Conservation (phyloP, 2,329 filamentous ascomycete species). For the Aspergillus neotritici region DNA sequence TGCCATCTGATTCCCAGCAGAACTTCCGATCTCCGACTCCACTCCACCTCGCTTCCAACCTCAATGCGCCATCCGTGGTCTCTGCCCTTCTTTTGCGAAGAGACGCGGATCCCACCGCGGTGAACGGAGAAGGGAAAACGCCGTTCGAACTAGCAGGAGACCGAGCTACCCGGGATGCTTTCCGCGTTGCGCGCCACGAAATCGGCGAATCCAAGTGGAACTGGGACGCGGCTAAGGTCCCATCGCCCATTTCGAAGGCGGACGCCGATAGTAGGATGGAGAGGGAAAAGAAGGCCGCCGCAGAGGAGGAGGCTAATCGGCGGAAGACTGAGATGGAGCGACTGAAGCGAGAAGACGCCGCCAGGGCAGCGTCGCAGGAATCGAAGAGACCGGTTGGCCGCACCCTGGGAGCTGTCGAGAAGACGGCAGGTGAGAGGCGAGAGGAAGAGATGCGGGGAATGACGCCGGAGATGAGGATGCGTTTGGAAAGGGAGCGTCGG, state of each 20-base stretch:
- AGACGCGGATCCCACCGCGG: slow-evolving; percentile 64
- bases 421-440: slow-evolving; percentile 72
- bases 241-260: slow-evolving; percentile 61
- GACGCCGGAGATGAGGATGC: slow-evolving; percentile 79
- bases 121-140: slow-evolving; percentile 72
- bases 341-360: slow-evolving; percentile 58
- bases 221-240: slow-evolving; percentile 73
- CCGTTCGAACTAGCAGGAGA: slow-evolving; percentile 85
- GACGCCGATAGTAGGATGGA: slow-evolving; percentile 67
- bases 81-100: slow-evolving; percentile 69
- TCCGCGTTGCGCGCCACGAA: slow-evolving; percentile 78
- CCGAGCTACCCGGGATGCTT: slow-evolving; percentile 78
- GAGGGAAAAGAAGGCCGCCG: slow-evolving; percentile 63
- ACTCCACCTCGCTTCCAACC: slow-evolving; percentile 77
- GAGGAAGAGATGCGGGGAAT: slow-evolving; percentile 80
- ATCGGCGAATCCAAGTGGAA: slow-evolving; percentile 71
- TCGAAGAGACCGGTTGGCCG: slow-evolving; percentile 50
- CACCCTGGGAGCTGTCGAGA: slow-evolving; percentile 55
- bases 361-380: slow-evolving; percentile 36
- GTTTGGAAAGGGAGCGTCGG: slow-evolving; percentile 78
- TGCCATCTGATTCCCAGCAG: slow-evolving; percentile 58
- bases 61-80: slow-evolving; percentile 73
- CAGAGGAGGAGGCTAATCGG: slow-evolving; percentile 63
- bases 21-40: slow-evolving; percentile 77
- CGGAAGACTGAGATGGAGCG: slow-evolving; percentile 69